phyloP scores from a whole-genome alignment of 129 eudicot genomes.

The Cynara cardunculus region DNA sequence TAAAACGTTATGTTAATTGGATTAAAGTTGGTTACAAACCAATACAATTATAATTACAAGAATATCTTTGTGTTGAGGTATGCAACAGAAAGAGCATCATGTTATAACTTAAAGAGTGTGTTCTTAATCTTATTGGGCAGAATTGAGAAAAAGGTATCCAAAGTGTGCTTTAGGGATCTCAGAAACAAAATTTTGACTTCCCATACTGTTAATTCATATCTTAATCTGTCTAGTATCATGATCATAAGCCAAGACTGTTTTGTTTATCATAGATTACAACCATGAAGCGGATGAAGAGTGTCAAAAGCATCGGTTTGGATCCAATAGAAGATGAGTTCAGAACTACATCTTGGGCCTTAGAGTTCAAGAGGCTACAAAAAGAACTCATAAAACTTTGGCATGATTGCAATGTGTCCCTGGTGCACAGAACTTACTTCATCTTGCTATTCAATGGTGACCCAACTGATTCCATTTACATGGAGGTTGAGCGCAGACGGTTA shows the following conservation, averaged over 20 bases:
- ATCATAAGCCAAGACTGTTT: neutral
- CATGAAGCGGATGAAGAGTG: slow-evolving; percentile 28
- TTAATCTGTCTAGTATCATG: neutral
- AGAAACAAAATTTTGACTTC: neutral
- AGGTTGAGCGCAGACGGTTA: slow-evolving; percentile 82
- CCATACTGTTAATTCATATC: neutral
- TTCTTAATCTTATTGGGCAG: no score
- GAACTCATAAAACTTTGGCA: slow-evolving; percentile 80
- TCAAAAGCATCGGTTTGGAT: slow-evolving; percentile 74
- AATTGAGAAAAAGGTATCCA: no score
- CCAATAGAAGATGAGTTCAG: slow-evolving; percentile 62
- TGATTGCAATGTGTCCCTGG: slow-evolving; percentile 72
- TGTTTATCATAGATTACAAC: slow-evolving; percentile 9
- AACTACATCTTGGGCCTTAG: slow-evolving; percentile 53
- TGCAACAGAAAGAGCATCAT: no score
- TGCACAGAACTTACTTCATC: slow-evolving; percentile 83
- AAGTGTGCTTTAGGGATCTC: neutral
- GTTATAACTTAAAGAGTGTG: no score
- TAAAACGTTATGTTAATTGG: no score
- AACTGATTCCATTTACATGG: slow-evolving; percentile 79
- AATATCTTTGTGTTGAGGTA: no score
- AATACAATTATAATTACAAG: no score
- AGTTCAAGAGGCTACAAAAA: slow-evolving; percentile 65
- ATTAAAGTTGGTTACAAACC: no score
- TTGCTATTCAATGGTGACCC: slow-evolving; percentile 78